Conservation (phyloP, 2,329 filamentous ascomycete genomes). For the Pseudogymnoascus sp. region DNA sequence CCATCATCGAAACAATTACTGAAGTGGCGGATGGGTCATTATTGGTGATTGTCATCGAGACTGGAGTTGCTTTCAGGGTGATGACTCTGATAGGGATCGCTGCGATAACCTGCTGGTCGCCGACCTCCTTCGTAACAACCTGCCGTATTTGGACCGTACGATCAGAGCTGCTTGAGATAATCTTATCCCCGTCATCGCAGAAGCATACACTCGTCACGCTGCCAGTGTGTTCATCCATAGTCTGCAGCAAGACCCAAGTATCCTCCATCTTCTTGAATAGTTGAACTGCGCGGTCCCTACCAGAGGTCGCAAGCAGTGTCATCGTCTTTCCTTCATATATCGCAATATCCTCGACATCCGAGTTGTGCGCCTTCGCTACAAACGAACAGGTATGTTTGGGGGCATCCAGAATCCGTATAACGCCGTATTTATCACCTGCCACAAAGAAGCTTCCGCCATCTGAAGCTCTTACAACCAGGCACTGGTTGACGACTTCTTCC, state of each 20-base stretch:
- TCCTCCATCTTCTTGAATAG: conserved; percentile 59
- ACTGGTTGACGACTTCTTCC: conserved; percentile 46
- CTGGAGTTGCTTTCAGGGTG: conserved; percentile 74
- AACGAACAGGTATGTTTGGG: conserved; percentile 43
- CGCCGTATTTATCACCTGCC: conserved; percentile 80
- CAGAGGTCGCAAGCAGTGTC: conserved; percentile 69
- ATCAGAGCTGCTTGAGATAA: conserved; percentile 79
- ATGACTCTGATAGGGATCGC: conserved; percentile 71
- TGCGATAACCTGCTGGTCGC: conserved; percentile 53
- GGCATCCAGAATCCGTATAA: conserved; percentile 60
- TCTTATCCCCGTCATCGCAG: conserved; percentile 54
- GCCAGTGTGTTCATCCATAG: conserved; percentile 81
- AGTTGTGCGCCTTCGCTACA: conserved; percentile 76
- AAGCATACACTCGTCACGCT: conserved; percentile 74
- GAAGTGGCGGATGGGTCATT: conserved; percentile 30
- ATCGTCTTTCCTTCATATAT: conserved; percentile 54
- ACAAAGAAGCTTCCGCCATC: conserved; percentile 57
- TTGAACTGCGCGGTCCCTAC: conserved; percentile 85
- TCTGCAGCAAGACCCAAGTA: conserved; percentile 73
- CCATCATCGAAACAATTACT: conserved; percentile 50
- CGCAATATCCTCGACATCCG: conserved; percentile 74
- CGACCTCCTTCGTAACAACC: conserved; percentile 58
- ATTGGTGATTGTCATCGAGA: conserved; percentile 66
- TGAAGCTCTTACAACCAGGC: conserved; percentile 52
- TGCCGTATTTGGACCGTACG: conserved; percentile 79